Evolutionary conservation across 2,329 filamentous ascomycete genomes (phyloP), one percentile per base, ranked within the genome.

Genomic region (Neopestalotiopsis rosae): DNA sequence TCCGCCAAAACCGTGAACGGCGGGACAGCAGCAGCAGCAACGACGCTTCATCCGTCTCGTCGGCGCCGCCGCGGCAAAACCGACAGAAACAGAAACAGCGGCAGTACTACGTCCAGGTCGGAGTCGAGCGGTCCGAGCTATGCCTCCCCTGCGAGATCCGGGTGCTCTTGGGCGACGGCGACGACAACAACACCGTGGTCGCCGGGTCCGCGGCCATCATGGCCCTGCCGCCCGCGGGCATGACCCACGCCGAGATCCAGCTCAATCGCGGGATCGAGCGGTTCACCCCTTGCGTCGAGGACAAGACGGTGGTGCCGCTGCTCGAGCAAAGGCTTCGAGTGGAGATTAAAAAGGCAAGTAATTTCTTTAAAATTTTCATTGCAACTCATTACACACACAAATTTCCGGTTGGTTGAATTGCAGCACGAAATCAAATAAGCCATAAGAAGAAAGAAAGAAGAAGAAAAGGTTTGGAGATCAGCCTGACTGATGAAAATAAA

Each of bases 41-140:
- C 24, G 24, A 28, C 24, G 24, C 24, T 28, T 17, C 20, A 4
- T 61, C 12, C 30, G 3, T 17, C 59, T 24, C 59, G n/a, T 38
- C 59, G 5, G 3, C 32, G 17, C 14, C 59, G 30, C 32, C 30
- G 32, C 14, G 9, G 59, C 59, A 40, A 17, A 30, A n/a, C 3
- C 32, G 14, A 20, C 1, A 10, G 30, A 17, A 12, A 32, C 17
- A 17, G 45, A 9, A n/a, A 17, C 45, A 62, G 59, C 14, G 32
- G n/a, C 59, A 62, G 73, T 84, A 80, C 74, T 78, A 78, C 38
- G 77, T 80, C 30, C 75, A 78, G 49, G 69, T 84, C 38, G 67
- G 76, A 30, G 79, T 83, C 17, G 76, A 84, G 52, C 77, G 82
- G 34, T 71, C 73, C 4, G 77, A 82, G 61, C 70, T 84, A 13